Conservation (phyloP, 352 stramenopile species). For the Pythium periplocum region DNA sequence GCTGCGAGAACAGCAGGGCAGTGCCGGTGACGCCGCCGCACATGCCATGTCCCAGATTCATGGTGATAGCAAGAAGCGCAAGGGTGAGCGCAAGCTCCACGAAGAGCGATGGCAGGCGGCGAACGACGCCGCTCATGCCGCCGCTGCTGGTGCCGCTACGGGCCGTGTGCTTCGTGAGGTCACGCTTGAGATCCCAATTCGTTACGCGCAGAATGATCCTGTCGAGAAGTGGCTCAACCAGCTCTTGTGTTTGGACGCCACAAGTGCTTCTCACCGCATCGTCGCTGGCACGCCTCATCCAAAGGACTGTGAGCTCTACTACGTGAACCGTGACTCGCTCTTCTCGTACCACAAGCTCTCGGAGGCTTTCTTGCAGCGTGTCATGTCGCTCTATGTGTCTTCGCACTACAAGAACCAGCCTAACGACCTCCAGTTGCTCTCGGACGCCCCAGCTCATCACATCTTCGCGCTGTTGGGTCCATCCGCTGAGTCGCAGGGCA, state of each 20-base stretch:
- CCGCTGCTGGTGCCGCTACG: constrained; percentile 36
- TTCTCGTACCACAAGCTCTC: constrained; percentile 99
- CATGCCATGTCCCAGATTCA: constrained; percentile 69
- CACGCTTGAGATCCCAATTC: constrained; percentile 96
- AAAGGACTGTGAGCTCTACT: constrained; percentile 97
- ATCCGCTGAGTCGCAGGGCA: constrained; percentile 86
- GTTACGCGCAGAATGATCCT: constrained; percentile 94
- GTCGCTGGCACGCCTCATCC: constrained; percentile 93
- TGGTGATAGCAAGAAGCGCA: constrained; percentile 89
- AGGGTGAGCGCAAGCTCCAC: constrained; percentile 95
- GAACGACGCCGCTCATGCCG: constrained; percentile 77
- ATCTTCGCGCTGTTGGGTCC: constrained; percentile 98
- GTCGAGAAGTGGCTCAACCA: constrained; percentile 98
- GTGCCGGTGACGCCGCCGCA: constrained; percentile 48
- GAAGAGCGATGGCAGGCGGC: constrained; percentile 95
- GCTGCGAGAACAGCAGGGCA: constrained; percentile 91
- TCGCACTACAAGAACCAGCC: constrained; percentile 99
- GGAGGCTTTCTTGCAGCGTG: constrained; percentile 92
- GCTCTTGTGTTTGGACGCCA: constrained; percentile 95
- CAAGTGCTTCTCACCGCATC: constrained; percentile 80
- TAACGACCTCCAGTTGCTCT: constrained; percentile 99
- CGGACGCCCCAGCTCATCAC: constrained; percentile 96
- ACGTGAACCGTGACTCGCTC: constrained; percentile 98
- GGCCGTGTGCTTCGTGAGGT: constrained; percentile 92
- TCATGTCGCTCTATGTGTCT: constrained; percentile 96